These are phyloP conservation scores for Fusarium guadeloupense DNA, from an alignment of 2,329 filamentous ascomycete species.

Conservation along the genomic window DNA sequence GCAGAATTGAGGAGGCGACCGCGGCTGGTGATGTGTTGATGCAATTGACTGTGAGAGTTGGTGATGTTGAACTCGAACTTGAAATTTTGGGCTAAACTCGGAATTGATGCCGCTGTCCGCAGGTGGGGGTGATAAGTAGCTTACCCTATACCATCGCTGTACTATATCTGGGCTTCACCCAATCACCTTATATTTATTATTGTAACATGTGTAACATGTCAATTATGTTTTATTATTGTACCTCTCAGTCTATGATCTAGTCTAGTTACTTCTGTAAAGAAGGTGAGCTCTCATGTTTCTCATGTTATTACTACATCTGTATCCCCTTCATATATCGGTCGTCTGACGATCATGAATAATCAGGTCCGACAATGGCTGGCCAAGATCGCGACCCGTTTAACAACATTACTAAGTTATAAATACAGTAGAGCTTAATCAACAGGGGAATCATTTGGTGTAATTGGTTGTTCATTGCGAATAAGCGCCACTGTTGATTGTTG, in stretches of 20 bases:
- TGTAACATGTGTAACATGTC: too few species aligned
- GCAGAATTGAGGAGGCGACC: slow-evolving; percentile 14
- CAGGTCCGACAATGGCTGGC: too few species aligned
- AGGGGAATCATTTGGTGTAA: background rate
- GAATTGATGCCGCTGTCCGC: slow-evolving; percentile 28
- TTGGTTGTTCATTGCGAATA: background rate
- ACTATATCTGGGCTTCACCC: too few species aligned
- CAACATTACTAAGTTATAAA: background rate
- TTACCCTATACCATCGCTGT: slow-evolving; percentile 27
- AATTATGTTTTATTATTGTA: too few species aligned
- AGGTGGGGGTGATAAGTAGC: slow-evolving; percentile 7
- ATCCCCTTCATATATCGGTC: too few species aligned
- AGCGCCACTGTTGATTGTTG: slow-evolving; percentile 16
- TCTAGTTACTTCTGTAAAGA: too few species aligned
- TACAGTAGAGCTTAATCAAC: too few species aligned
- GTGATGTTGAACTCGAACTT: slow-evolving; percentile 33
- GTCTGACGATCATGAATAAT: too few species aligned
- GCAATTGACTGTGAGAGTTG: slow-evolving; percentile 18
- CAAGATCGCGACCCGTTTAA: background rate
- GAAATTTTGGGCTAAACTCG: slow-evolving; percentile 43
- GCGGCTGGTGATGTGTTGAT: slow-evolving; percentile 27
- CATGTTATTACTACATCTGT: too few species aligned
- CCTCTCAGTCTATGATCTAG: too few species aligned
- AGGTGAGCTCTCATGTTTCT: too few species aligned
- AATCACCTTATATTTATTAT: too few species aligned